Conservation (phyloP, 176 grass and related monocot genomes). For the Musa troglodytarum region DNA sequence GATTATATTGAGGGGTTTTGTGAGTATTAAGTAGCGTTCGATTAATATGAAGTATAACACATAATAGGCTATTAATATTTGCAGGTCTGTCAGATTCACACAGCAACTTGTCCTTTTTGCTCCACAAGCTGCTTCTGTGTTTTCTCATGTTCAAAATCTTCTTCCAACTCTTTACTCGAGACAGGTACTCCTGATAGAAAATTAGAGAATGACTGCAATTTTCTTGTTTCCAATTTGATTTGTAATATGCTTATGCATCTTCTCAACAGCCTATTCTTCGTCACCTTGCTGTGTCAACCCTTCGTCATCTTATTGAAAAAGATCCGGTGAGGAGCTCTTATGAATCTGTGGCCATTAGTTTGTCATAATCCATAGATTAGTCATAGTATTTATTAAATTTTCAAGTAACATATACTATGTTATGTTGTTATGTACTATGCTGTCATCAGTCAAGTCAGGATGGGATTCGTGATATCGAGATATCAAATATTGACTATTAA, state of each 20-base stretch:
- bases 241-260: constrained; percentile 22
- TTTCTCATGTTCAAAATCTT: constrained; percentile 82
- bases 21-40: not conserved
- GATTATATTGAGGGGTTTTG: not conserved
- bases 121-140: constrained; percentile 89
- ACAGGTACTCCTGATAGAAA: constrained; percentile 41
- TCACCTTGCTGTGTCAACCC: constrained; percentile 73
- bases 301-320: constrained; percentile 85
- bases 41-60: not conserved
- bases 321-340: constrained; percentile 58
- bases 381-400: not conserved
- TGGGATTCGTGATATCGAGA: no score
- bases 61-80: constrained; percentile 12
- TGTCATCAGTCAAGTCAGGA: no score
- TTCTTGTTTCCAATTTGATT: constrained; percentile 18
- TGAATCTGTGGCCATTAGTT: no score
- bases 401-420: not conserved
- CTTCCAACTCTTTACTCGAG: constrained; percentile 74
- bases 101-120: constrained; percentile 99
- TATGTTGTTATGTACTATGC: no score
- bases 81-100: constrained; percentile 92
- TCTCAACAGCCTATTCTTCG: constrained; percentile 76
- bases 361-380: not conserved
- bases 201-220: not conserved
- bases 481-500: no score